Percentiles rank a stretch among this genome's conserved stretches.
phyloP scores from a whole-genome alignment of 306 rosid species.

The Cucurbita maxima region DNA sequence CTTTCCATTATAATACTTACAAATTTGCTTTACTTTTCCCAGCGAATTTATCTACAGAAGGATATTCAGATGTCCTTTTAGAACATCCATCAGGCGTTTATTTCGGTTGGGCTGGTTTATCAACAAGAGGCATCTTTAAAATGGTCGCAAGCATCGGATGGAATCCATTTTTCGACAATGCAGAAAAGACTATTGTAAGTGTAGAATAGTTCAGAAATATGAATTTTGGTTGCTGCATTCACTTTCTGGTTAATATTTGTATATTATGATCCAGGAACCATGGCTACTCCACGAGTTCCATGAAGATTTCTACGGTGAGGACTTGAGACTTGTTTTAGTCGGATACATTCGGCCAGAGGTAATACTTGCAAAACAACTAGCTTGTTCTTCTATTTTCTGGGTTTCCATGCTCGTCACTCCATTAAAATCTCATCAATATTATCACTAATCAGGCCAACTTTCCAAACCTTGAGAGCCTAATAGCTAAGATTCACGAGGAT shows the following conservation, averaged over 20 bases:
- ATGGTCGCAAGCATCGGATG: constrained; percentile 95
- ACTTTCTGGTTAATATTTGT: background rate
- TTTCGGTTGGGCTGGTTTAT: constrained; percentile 89
- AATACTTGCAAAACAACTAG: background rate
- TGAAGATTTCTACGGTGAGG: constrained; percentile 77
- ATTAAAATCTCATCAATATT: background rate
- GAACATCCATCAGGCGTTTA: constrained; percentile 82
- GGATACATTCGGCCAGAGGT: constrained; percentile 94
- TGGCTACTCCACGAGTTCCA: constrained; percentile 78
- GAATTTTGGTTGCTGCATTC: constrained; percentile 2
- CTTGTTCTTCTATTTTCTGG: background rate
- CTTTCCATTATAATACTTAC: background rate
- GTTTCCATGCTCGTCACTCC: background rate
- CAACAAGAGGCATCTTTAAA: constrained; percentile 53
- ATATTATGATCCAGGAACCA: constrained; percentile 48
- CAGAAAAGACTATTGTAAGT: constrained; percentile 80
- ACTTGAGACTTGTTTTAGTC: constrained; percentile 60
- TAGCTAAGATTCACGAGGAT: constrained; percentile 74
- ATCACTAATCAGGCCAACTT: constrained; percentile 49
- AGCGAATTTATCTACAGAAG: constrained; percentile 74
- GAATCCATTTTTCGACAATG: constrained; percentile 79
- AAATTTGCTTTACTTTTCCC: constrained; percentile 15
- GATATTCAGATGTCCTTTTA: constrained; percentile 43
- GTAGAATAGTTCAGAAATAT: background rate
- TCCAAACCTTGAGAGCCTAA: constrained; percentile 55